Conservation (phyloP, 352 stramenopile genomes). For the Phytophthora constricta region DNA sequence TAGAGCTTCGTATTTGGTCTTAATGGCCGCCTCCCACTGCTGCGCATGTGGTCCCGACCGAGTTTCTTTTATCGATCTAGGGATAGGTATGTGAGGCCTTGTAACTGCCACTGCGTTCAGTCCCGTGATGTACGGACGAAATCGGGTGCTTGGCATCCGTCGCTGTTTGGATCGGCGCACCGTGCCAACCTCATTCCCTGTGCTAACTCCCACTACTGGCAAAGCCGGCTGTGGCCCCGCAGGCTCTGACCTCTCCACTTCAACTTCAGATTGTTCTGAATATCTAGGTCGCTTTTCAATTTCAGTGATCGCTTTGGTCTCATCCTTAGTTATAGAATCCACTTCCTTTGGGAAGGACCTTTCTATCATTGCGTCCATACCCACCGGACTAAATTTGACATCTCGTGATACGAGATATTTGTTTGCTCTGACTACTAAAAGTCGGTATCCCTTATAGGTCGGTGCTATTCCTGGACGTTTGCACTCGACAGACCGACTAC, state of each 20-base stretch:
- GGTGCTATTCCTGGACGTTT: neutral
- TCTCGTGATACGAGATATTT: neutral
- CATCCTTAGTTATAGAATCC: no score
- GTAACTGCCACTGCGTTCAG: neutral
- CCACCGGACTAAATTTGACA: neutral
- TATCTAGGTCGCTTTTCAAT: no score
- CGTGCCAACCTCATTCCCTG: no score
- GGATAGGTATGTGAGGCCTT: constrained; percentile 3
- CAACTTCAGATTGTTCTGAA: no score
- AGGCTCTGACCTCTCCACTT: no score
- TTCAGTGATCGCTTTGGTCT: no score
- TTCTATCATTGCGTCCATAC: neutral
- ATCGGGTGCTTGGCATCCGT: neutral
- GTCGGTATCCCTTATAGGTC: neutral
- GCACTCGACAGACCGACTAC: neutral
- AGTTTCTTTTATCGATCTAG: constrained; percentile 10
- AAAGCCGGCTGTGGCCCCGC: no score
- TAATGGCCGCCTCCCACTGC: constrained; percentile 14
- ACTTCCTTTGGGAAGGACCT: neutral
- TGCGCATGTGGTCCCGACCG: constrained; percentile 2
- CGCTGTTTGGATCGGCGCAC: neutral
- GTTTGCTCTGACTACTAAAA: neutral
- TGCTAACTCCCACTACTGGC: no score
- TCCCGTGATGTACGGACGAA: neutral
- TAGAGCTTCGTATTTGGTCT: constrained; percentile 7